Base-by-base conservation (phyloP, 208 protist genomes). In the Polymyxa betae region DNA sequence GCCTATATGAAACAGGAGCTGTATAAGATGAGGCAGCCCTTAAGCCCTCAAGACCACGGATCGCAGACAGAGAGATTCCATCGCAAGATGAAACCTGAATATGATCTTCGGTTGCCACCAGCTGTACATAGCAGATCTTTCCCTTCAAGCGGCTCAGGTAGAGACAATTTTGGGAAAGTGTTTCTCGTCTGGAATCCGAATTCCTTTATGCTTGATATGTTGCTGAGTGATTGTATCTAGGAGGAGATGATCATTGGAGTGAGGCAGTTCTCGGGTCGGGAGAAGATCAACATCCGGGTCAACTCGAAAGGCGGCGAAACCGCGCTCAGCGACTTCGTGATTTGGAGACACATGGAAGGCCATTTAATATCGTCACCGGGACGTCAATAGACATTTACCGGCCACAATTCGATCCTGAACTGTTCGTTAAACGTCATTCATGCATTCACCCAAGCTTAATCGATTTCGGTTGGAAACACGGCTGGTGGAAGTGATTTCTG, bases 1-100 rank as follows among this genome's bases (percentile, higher is more conserved):
- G 72, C 35, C 72, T 20, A 43, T 20, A 82, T 82, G 72, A 35
- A 82, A 40, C 72, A 43, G 12, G 72, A 82, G 72, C 72, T 82
- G 12, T 24, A 60, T 60, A 60, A 29, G 49, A 5, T 5, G 49
- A 60, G 24, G 24, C 24, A 5, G 49, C 24, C 5, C 24, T 24
- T 29, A 60, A 60, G n/a, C n/a, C n/a, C n/a, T n/a, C n/a, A n/a
- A n/a, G n/a, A n/a, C n/a, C n/a, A 60, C 12, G 49, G 12, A 60
- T 60, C 24, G 12, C 49, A 60, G 49, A 24, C 49, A 24, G 5
- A 29, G 24, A 60, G 24, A 5, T 29, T 24, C 49, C 49, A 60
- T 5, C 5, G 24, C 5, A 5, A 60, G 49, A 60, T 60, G 12
- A 60, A 60, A 60, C 5, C 5, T 5, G 49, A 60, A 60, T 29